Percentiles rank a stretch among this genome's conserved stretches.
phyloP scores from a whole-genome alignment of 2,329 filamentous ascomycete genomes.

The Calonectria crousiana region DNA sequence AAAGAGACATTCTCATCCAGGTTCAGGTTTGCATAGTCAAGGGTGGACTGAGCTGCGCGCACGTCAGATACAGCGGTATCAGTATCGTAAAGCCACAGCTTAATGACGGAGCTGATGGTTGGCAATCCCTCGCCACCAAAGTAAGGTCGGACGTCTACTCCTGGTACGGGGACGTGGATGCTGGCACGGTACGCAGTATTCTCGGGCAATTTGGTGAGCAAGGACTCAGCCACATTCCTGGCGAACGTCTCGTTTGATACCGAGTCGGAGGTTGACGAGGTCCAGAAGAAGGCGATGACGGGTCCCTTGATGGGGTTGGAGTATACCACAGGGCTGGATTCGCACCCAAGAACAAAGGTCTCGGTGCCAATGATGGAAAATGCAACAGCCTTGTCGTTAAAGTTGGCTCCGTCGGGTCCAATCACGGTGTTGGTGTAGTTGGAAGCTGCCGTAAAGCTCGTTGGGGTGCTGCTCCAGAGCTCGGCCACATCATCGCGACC shows the following conservation, averaged over 20 bases:
- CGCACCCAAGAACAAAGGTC: background rate
- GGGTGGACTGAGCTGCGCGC: background rate
- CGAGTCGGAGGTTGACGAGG: background rate
- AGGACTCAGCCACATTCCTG: background rate
- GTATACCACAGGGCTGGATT: background rate
- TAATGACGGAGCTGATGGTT: constrained; percentile 9
- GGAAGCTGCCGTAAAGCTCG: background rate
- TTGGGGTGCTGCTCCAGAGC: constrained; percentile 10
- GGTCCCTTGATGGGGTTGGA: background rate
- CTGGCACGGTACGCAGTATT: background rate
- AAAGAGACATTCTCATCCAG: constrained; percentile 8
- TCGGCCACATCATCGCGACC: constrained; percentile 15
- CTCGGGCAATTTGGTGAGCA: background rate
- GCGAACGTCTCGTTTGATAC: constrained; percentile 12
- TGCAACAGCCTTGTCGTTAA: constrained; percentile 5
- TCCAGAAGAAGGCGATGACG: constrained; percentile 3
- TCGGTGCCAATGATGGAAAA: constrained; percentile 9
- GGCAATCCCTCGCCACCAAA: constrained; percentile 12
- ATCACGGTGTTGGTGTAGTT: constrained; percentile 9
- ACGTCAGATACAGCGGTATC: background rate
- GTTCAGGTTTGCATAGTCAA: background rate
- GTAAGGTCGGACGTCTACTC: background rate
- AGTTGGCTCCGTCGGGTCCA: constrained; percentile 11
- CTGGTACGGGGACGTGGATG: constrained; percentile 1
- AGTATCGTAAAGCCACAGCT: constrained; percentile 7